Percentiles rank a stretch among this genome's conserved stretches.
Conservation (phyloP, 2,329 filamentous ascomycete species). For the Pyricularia sp. region DNA sequence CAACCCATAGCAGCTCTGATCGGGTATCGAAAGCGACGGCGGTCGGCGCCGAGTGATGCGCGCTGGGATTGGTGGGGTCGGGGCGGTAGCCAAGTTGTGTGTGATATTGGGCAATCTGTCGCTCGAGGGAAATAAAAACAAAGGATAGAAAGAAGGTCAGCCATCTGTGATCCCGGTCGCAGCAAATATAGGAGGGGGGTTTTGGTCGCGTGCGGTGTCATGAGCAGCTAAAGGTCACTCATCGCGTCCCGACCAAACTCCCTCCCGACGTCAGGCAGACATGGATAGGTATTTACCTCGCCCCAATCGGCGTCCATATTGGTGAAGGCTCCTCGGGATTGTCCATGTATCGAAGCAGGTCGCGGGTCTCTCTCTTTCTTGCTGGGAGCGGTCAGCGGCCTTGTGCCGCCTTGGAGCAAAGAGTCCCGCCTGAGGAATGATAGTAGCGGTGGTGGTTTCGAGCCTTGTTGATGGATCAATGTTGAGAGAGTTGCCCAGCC, state of each 20-base stretch:
- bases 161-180: background rate
- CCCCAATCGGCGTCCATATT: slow-evolving; percentile 8
- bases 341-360: background rate
- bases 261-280: background rate
- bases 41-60: background rate
- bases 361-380: background rate
- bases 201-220: background rate
- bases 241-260: background rate
- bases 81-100: background rate
- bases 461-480: background rate
- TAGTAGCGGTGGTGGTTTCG: background rate
- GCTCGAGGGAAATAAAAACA: background rate
- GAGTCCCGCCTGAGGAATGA: background rate
- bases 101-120: slow-evolving; percentile 1
- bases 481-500: background rate
- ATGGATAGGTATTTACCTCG: slow-evolving; percentile 4
- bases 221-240: background rate
- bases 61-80: background rate
- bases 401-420: slow-evolving; percentile 1
- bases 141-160: background rate
- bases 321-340: background rate
- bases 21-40: slow-evolving; percentile 74
- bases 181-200: background rate
- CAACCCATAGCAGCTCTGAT: slow-evolving; percentile 88
- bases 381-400: background rate